Evolutionary conservation across 176 grass and related monocot genomes (phyloP).

Genomic region (Aegilops sharonensis): DNA sequence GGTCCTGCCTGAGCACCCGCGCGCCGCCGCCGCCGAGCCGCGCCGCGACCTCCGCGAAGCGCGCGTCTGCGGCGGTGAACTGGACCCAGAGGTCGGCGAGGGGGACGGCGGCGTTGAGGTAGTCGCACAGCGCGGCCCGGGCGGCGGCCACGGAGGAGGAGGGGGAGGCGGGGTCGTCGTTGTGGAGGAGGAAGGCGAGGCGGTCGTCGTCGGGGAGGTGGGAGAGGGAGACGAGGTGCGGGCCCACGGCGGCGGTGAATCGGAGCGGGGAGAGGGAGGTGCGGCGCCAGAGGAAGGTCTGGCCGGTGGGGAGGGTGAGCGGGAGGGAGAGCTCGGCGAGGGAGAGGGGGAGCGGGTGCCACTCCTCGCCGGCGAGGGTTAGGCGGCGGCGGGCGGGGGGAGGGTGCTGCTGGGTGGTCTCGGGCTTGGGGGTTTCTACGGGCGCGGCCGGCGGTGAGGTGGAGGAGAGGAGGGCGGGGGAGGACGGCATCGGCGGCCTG

Average conservation of each 20-base stretch:
- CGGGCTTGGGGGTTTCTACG: conserved; percentile 25
- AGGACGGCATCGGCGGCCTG: background rate
- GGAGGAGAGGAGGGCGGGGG: background rate
- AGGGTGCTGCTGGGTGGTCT: background rate
- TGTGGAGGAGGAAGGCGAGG: conserved; percentile 67
- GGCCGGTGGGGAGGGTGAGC: conserved; percentile 72
- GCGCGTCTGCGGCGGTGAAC: conserved; percentile 58
- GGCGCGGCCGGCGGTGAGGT: background rate
- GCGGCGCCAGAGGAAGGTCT: conserved; percentile 88
- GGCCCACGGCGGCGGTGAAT: conserved; percentile 77
- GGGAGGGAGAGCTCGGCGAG: conserved; percentile 64
- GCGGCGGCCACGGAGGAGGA: conserved; percentile 23
- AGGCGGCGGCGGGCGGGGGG: conserved; percentile 50
- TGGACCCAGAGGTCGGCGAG: conserved; percentile 75
- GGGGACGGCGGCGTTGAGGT: conserved; percentile 66
- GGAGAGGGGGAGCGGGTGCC: conserved; percentile 63
- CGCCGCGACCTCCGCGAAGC: conserved; percentile 61
- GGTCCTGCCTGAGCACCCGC: conserved; percentile 79
- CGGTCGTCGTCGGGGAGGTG: conserved; percentile 47
- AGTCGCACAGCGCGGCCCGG: conserved; percentile 55
- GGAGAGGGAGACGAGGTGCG: conserved; percentile 78
- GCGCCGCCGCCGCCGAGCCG: conserved; percentile 59
- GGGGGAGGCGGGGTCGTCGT: background rate
- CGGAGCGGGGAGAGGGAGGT: conserved; percentile 48
- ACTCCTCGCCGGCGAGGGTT: conserved; percentile 30